These are phyloP conservation scores for Beauveria bassiana DNA, from an alignment of 2,329 filamentous ascomycete species.

Conservation along the genomic window DNA sequence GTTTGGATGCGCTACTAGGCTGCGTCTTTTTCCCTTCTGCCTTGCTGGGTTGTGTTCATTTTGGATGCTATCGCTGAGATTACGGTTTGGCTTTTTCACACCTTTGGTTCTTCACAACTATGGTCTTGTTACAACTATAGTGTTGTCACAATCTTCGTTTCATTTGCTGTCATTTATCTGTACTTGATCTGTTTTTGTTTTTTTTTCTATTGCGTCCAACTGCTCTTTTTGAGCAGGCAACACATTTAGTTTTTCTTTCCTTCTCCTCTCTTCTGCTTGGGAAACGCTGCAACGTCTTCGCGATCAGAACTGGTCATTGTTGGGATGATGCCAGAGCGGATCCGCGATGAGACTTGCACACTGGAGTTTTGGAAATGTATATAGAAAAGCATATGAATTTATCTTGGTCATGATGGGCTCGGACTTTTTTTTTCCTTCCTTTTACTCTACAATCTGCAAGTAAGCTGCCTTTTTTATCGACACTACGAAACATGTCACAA, in stretches of 20 bases:
- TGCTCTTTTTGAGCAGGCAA: background rate
- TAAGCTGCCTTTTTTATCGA: too few relatives aligned
- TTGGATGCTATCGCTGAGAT: background rate
- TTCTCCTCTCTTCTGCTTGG: background rate
- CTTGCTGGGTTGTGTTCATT: background rate
- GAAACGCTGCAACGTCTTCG: background rate
- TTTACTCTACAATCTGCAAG: too few relatives aligned
- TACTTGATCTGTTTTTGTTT: background rate
- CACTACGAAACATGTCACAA: too few relatives aligned
- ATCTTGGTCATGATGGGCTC: background rate
- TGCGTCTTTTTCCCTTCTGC: background rate
- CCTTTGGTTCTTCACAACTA: background rate
- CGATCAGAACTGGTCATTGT: background rate
- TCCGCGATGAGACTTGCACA: background rate
- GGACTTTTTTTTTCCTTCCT: too few relatives aligned
- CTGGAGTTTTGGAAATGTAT: conserved; percentile 1
- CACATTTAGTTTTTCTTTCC: background rate
- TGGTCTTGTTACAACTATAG: too few relatives aligned
- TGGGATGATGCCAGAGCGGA: background rate
- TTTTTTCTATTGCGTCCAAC: background rate
- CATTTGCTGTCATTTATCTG: background rate
- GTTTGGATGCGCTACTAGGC: background rate
- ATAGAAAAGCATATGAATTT: conserved; percentile 1
- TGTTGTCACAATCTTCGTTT: background rate
- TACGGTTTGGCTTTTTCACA: background rate